Evolutionary conservation across 129 eudicot genomes (phyloP), one percentile per base, ranked within the genome.

Genomic region (Smallanthus sonchifolius): DNA sequence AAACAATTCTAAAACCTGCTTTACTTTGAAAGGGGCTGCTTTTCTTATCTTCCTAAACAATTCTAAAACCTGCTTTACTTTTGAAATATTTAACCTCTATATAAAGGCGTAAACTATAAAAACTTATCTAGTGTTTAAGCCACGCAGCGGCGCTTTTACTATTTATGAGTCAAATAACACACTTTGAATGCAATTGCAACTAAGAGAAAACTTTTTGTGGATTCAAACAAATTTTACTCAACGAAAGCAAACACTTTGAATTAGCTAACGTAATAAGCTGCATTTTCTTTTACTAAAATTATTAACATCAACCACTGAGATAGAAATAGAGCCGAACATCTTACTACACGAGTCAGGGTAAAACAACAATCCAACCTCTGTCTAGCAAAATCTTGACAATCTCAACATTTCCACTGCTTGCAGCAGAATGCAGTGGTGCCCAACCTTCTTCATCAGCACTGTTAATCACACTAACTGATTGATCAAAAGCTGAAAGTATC

Each of bases 341-440:
- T 9, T 38, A 39, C 24, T 20, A 69, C 35, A 19, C 4, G 20
- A 42, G 35, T 35, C 64, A 19, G 10, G 0, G 20, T 15, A 56
- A 59, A 56, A 10, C 6, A 44, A 49, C 4, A 8, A 7, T 39
- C 79, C 52, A 65, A 94, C 97, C 99, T 79, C 80, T 78, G 63
- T 72, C 81, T 14, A 95, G 81, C 80, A 95, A 77, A 80, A 86
- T 70, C 83, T 88, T 86, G 30, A 95, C 83, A 63, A 94, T 88
- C 34, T 94, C 90, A 43, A 66, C 79, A 77, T 86, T 80, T 10
- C 99, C 99, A 79, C 95, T 86, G 80, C 97, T 94, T 19, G 97
- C 88, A 1, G 97, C 99, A 48, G 99, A 91, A 73, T 94, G 99
- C 65, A 90, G 80, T 0, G 99, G 97, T 7, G 86, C 90, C 99